Conservation (phyloP, 805 yeast species). For the Metschnikowia kofuensis region DNA sequence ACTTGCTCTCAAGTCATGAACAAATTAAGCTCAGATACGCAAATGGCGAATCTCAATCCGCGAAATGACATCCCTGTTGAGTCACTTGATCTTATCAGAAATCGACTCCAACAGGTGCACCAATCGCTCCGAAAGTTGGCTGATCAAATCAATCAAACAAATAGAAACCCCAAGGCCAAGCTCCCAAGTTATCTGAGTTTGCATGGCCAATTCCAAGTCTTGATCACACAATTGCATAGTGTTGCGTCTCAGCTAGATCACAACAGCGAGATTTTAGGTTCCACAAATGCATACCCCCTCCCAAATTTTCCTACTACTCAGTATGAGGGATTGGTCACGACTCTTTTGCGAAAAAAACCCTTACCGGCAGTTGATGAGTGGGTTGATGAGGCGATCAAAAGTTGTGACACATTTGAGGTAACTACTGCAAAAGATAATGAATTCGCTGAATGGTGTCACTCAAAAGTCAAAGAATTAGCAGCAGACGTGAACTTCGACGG, state of each 20-base stretch:
- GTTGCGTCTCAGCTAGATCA: conserved; percentile 67
- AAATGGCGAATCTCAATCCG: conserved; percentile 31
- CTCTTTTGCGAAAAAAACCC: conserved; percentile 81
- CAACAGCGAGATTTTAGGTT: conserved; percentile 54
- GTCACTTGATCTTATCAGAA: conserved; percentile 39
- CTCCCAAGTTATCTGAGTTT: conserved; percentile 57
- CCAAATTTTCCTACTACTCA: conserved; percentile 82
- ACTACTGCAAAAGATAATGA: conserved; percentile 50
- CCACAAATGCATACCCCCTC: conserved; percentile 79
- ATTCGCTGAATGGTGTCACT: conserved; percentile 66
- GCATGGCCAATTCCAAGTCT: conserved; percentile 80
- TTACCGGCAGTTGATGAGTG: conserved; percentile 89
- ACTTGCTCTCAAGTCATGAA: conserved; percentile 1
- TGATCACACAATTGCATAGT: conserved; percentile 77
- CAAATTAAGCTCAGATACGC: conserved; percentile 27
- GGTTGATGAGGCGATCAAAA: conserved; percentile 45
- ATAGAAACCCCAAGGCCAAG: conserved; percentile 35
- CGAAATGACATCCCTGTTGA: conserved; percentile 33
- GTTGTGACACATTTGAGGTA: conserved; percentile 24
- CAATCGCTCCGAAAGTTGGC: conserved; percentile 36
- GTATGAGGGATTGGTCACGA: conserved; percentile 78
- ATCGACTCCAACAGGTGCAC: conserved; percentile 41
- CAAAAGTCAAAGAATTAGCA: conserved; percentile 49
- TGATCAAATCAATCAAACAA: conserved; percentile 36
- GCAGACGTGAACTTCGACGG: conserved; percentile 64